Base-by-base conservation (phyloP, 2,329 filamentous ascomycete species). In the Botrytis deweyae region DNA sequence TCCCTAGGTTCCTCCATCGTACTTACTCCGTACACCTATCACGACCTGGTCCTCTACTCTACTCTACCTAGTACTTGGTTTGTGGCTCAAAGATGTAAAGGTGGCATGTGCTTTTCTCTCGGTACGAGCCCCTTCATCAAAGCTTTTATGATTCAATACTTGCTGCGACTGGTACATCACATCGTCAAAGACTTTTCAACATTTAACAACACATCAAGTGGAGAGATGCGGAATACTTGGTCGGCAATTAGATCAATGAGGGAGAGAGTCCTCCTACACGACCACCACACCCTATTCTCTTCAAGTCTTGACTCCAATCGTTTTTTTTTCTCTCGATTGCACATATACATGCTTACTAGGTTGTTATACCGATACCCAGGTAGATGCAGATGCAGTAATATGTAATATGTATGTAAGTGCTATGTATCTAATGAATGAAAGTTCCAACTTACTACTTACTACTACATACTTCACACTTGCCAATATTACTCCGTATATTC, bases 181-280 rank as follows among this genome's bases (percentile, higher is more conserved):
- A 49, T 25, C 29, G 18, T 22, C 42, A 42, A 52, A 67, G 40
- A 67, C 33, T 55, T 67, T 52, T 29, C 33, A 67, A 40, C 22
- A 40, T 44, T 66, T 40, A 68, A 68, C 65, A 68, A 55, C 46
- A 68, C 65, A 68, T 68, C 65, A 68, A 55, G 46, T 68, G 65
- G 65, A 40, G 36, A 29, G 52, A 18, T 58, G 18, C 16, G 49
- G 49, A n/a, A 6, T 29, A 55, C 42, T 36, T n/a, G 42, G 46
- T 68, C 46, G 65, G 33, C 46, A 36, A 55, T 55, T 40, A 40
- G 65, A 68, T 68, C 25, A 46, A 29, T 55, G 49, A n/a, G 25
- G 25, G 49, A 55, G 49, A n/a, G 25, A n/a, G 49, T 5, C 12
- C 49, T n/a, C 12, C 49, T n/a, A 55, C 49, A 55, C 25, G 25